These are phyloP conservation scores for Bjerkandera adusta DNA, from an alignment of 1,284 basidiomycete species.

Conservation along the genomic window DNA sequence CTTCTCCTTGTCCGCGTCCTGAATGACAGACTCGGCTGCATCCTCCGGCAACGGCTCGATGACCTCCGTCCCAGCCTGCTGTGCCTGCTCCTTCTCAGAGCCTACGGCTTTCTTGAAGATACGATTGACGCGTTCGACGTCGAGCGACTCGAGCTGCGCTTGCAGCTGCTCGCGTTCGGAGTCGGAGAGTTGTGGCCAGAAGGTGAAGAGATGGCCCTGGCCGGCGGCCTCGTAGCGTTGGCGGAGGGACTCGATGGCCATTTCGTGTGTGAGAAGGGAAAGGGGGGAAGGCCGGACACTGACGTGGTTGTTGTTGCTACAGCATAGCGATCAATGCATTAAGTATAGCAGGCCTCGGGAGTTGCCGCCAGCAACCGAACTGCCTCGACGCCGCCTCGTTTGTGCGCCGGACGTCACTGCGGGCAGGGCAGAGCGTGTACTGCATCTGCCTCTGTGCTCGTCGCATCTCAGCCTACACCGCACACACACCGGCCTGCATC, in stretches of 20 bases:
- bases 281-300: constrained; percentile 6
- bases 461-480: background rate
- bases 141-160: constrained; percentile 77
- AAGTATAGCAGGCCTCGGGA: constrained; percentile 14
- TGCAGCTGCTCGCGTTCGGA: constrained; percentile 65
- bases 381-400: no score
- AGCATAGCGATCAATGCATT: constrained; percentile 3
- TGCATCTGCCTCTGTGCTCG: background rate
- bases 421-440: background rate
- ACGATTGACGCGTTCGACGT: constrained; percentile 90
- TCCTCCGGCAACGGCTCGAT: constrained; percentile 81
- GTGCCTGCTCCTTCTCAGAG: constrained; percentile 56
- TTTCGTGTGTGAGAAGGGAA: constrained; percentile 10
- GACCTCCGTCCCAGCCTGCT: constrained; percentile 42
- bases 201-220: constrained; percentile 88
- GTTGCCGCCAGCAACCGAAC: constrained; percentile 15
- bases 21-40: constrained; percentile 65
- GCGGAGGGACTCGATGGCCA: constrained; percentile 39
- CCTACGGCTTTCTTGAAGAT: constrained; percentile 80
- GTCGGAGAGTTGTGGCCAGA: constrained; percentile 76
- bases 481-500: no score
- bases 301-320: constrained; percentile 7
- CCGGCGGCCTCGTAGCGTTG: constrained; percentile 74
- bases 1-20: constrained; percentile 51
- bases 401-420: no score